Percentiles rank a stretch among this genome's conserved stretches.
Conservation (phyloP, 1,139 yeast genomes). For the Lodderomyces pseudojiufengensis region DNA sequence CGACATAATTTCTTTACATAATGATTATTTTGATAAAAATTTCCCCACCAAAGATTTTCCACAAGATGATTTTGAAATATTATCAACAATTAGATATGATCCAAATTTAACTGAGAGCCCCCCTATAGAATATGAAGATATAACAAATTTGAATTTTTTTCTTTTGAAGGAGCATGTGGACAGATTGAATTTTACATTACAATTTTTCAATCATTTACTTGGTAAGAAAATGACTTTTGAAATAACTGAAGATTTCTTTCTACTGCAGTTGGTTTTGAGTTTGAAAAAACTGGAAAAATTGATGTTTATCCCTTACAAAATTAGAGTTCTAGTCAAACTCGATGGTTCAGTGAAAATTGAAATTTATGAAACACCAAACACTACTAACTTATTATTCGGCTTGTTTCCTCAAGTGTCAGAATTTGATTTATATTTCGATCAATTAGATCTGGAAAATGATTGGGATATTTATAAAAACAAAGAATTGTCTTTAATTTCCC, state of each 20-base stretch:
- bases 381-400: constrained; percentile 46
- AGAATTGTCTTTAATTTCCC: constrained; percentile 52
- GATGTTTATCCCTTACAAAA: constrained; percentile 45
- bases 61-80: constrained; percentile 44
- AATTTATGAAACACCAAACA: constrained; percentile 36
- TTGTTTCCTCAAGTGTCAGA: constrained; percentile 6
- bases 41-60: neutral
- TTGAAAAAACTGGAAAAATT: constrained; percentile 27
- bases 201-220: constrained; percentile 44
- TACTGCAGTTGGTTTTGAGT: constrained; percentile 43
- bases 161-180: constrained; percentile 61
- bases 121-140: constrained; percentile 24
- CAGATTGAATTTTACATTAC: constrained; percentile 52
- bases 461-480: constrained; percentile 67
- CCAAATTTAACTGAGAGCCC: constrained; percentile 41
- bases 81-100: constrained; percentile 73
- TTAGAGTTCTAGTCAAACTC: constrained; percentile 52
- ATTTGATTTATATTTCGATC: no score
- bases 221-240: constrained; percentile 22
- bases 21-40: neutral
- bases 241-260: constrained; percentile 40
- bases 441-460: constrained; percentile 4
- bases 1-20: neutral
- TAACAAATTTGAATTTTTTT: constrained; percentile 46
- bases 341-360: constrained; percentile 52